Evolutionary conservation across 75 land plant genomes (phyloP).

Genomic region (Picea sitchensis): DNA sequence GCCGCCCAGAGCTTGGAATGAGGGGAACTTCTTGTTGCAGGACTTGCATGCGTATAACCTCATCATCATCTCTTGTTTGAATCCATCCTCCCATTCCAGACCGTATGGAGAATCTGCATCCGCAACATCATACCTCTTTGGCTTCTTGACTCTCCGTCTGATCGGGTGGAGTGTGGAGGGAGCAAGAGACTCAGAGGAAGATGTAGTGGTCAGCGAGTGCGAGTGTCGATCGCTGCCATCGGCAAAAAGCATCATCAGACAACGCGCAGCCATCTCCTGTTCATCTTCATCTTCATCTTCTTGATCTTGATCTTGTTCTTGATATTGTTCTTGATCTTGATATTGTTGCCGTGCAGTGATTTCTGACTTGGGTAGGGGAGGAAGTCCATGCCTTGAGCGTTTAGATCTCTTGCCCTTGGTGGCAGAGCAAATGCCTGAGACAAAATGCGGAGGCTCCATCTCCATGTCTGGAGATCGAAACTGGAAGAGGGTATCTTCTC

Average conservation of each 20-base stretch:
- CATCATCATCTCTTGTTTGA: neutral
- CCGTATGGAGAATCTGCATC: neutral
- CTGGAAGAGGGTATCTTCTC: no score
- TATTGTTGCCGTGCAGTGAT: neutral
- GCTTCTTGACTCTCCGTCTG: neutral
- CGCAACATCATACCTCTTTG: neutral
- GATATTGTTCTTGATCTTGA: no score
- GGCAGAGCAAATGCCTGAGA: no score
- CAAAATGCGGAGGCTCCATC: no score
- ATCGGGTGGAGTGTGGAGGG: neutral
- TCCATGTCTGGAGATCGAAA: no score
- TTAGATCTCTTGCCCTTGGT: no score
- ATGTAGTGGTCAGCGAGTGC: neutral
- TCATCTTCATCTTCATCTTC: neutral
- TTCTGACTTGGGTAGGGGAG: no score
- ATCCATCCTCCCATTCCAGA: neutral
- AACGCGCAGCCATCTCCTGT: constrained; percentile 9
- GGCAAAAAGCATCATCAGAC: constrained; percentile 1
- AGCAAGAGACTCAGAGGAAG: neutral
- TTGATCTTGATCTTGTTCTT: no score
- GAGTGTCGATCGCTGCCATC: neutral
- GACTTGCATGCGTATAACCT: constrained; percentile 34
- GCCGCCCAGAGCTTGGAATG: constrained; percentile 56
- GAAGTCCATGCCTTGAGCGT: no score
- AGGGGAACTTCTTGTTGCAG: constrained; percentile 25